phyloP scores from a whole-genome alignment of 306 rosid genomes.

The Ceratonia siliqua region DNA sequence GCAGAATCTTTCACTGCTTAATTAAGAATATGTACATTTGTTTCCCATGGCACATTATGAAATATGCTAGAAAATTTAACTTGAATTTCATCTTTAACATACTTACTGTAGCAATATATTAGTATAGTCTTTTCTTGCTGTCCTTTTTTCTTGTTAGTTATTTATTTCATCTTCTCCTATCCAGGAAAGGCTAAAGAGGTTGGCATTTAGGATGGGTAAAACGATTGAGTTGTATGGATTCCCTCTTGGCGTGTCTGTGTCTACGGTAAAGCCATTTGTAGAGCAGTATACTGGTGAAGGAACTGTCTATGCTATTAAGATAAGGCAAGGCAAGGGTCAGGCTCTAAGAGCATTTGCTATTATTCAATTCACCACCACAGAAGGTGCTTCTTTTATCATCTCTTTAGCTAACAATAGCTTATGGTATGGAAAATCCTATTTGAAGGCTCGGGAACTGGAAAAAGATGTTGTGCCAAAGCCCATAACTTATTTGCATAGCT shows the following conservation, averaged over 20 bases:
- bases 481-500: constrained; percentile 34
- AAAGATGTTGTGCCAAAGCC: constrained; percentile 58
- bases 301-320: constrained; percentile 52
- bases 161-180: constrained; percentile 5
- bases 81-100: constrained; percentile 8
- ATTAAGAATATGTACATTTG: neutral
- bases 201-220: constrained; percentile 52
- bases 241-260: constrained; percentile 33
- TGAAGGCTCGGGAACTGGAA: constrained; percentile 45
- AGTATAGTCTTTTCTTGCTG: neutral
- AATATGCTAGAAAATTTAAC: constrained; percentile 11
- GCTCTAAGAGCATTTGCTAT: constrained; percentile 50
- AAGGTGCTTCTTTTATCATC: constrained; percentile 40
- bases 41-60: neutral
- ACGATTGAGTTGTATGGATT: constrained; percentile 69
- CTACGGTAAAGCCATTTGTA: constrained; percentile 38
- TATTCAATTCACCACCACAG: constrained; percentile 51
- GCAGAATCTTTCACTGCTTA: neutral
- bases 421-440: constrained; percentile 32
- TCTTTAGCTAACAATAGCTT: constrained; percentile 29
- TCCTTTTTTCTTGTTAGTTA: neutral
- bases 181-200: constrained; percentile 29
- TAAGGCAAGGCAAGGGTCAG: constrained; percentile 39
- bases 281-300: constrained; percentile 57
- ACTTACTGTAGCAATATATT: neutral